Conservation (phyloP, 2,329 filamentous ascomycete species). For the Paraconiothyrium sp. region DNA sequence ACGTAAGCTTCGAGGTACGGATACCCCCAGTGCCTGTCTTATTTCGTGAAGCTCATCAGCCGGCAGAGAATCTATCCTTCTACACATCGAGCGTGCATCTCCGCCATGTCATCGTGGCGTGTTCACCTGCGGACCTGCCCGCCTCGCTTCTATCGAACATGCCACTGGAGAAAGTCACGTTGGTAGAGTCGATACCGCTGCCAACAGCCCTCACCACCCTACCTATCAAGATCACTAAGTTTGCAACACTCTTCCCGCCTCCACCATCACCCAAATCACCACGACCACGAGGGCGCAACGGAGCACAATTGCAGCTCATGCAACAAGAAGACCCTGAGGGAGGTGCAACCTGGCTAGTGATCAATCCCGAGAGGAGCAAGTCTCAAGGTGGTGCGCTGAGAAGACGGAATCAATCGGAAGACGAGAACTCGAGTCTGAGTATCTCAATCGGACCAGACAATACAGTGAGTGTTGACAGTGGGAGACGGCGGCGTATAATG, state of each 20-base stretch:
- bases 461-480: constrained; percentile 50
- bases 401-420: constrained; percentile 35
- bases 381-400: constrained; percentile 36
- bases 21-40: not conserved
- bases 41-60: constrained; percentile 18
- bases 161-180: constrained; percentile 44
- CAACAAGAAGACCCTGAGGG: constrained; percentile 47
- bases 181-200: constrained; percentile 44
- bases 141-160: constrained; percentile 43
- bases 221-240: constrained; percentile 39
- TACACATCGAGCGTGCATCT: constrained; percentile 47
- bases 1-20: constrained; percentile 46
- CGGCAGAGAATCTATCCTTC: constrained; percentile 46
- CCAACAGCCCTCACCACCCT: constrained; percentile 40
- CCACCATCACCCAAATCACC: constrained; percentile 38
- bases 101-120: constrained; percentile 47
- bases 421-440: constrained; percentile 46
- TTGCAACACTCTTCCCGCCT: constrained; percentile 41
- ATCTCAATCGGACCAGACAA: constrained; percentile 51
- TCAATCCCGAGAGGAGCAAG: constrained; percentile 47
- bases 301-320: constrained; percentile 45
- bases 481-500: constrained; percentile 42
- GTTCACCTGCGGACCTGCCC: constrained; percentile 43
- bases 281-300: constrained; percentile 34
- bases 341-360: constrained; percentile 49